Evolutionary conservation across 2,329 filamentous ascomycete species (phyloP).

Genomic region (Tolypocladium ophioglossoides): DNA sequence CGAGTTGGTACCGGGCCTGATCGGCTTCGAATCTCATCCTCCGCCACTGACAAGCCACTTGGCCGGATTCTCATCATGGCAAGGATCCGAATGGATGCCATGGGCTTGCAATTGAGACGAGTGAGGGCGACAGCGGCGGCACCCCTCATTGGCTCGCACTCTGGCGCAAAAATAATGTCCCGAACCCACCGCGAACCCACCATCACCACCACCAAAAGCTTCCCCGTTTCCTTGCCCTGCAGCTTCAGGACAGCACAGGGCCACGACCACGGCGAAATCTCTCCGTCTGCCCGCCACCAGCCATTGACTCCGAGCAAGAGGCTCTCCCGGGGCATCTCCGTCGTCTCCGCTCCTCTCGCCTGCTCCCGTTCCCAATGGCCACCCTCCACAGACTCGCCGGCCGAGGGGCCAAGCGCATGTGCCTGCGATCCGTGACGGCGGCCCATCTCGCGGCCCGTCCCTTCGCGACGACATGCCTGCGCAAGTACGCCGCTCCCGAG

Average conservation of each 20-base stretch:
- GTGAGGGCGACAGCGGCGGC: neutral
- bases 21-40: neutral
- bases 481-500: conserved; percentile 50
- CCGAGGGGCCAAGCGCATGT: conserved; percentile 59
- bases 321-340: conserved; percentile 19
- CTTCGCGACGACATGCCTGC: conserved; percentile 55
- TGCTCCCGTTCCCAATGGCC: conserved; percentile 45
- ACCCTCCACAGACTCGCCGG: conserved; percentile 60
- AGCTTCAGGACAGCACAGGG: conserved; percentile 2
- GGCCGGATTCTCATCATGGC: neutral
- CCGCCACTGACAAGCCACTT: neutral
- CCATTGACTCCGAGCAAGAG: conserved; percentile 25
- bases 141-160: conserved; percentile 18
- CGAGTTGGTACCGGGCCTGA: too few relatives aligned
- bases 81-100: neutral
- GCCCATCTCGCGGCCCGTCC: conserved; percentile 35
- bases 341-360: conserved; percentile 16
- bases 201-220: conserved; percentile 15
- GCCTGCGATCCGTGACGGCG: conserved; percentile 34
- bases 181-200: conserved; percentile 16
- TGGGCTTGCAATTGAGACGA: neutral
- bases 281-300: conserved; percentile 20
- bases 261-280: conserved; percentile 6
- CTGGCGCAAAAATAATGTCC: conserved; percentile 21
- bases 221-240: conserved; percentile 16